These are phyloP conservation scores for Termitomyces sp. DNA, from an alignment of 1,284 basidiomycete genomes.

Conservation along the genomic window DNA sequence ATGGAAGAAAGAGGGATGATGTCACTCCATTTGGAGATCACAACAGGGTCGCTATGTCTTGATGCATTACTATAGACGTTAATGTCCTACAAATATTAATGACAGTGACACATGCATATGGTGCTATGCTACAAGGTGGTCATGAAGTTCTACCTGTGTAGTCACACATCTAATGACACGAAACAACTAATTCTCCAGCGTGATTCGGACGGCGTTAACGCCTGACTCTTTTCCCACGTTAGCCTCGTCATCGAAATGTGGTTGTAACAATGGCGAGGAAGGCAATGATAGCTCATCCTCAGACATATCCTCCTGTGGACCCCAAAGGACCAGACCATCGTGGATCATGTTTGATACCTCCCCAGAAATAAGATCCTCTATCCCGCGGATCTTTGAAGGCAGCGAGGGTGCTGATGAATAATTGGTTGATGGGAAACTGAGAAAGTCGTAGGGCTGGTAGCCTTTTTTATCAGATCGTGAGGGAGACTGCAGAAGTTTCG, in stretches of 20 bases:
- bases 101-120: not conserved
- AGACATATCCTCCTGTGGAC: conserved; percentile 5
- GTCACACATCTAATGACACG: not conserved
- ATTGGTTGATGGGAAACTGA: conserved; percentile 31
- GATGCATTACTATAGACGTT: not conserved
- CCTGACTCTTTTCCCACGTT: not conserved
- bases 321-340: conserved; percentile 41
- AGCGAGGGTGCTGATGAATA: conserved; percentile 33
- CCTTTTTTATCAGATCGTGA: conserved; percentile 14
- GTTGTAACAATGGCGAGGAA: conserved; percentile 2
- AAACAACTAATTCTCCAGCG: not conserved
- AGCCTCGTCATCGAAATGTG: not conserved
- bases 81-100: no score
- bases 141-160: not conserved
- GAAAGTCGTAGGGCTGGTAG: conserved; percentile 40
- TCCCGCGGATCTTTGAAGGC: conserved; percentile 28
- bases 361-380: conserved; percentile 38
- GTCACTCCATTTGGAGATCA: not conserved
- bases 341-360: conserved; percentile 35
- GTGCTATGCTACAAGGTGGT: not conserved
- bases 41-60: not conserved
- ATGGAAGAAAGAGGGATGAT: not conserved
- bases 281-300: conserved; percentile 1
- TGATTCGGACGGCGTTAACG: not conserved
- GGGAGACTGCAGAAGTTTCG: conserved; percentile 18